Percentiles rank a stretch among this genome's conserved stretches.
These are phyloP conservation scores for Beauveria bassiana DNA, from an alignment of 2,329 filamentous ascomycete genomes.

Conservation along the genomic window DNA sequence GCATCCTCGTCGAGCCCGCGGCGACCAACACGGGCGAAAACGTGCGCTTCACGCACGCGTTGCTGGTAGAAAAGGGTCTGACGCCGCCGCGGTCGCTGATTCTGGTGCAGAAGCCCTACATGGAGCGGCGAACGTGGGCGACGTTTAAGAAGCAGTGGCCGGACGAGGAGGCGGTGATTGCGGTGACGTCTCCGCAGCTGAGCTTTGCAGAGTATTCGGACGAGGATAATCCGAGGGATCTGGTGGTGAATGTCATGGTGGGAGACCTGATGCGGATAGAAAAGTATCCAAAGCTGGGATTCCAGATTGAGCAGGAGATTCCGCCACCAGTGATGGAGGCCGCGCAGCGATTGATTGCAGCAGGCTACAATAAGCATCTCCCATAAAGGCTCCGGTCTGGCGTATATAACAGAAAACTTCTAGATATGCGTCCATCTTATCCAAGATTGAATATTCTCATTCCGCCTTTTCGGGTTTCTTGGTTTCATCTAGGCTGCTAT, in stretches of 20 bases:
- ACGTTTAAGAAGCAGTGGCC: constrained; percentile 41
- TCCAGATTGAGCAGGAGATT: constrained; percentile 36
- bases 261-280: constrained; percentile 36
- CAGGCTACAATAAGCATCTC: constrained; percentile 31
- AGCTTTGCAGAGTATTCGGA: constrained; percentile 34
- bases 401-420: background rate
- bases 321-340: constrained; percentile 35
- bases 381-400: constrained; percentile 18
- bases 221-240: constrained; percentile 30
- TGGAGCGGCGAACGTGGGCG: constrained; percentile 38
- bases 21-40: constrained; percentile 41
- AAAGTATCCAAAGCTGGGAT: constrained; percentile 35
- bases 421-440: background rate
- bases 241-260: constrained; percentile 37
- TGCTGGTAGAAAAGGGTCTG: constrained; percentile 24
- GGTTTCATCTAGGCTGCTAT: background rate
- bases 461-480: background rate
- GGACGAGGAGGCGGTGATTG: constrained; percentile 23
- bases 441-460: background rate
- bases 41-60: constrained; percentile 33
- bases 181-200: constrained; percentile 33
- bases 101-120: constrained; percentile 41
- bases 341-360: constrained; percentile 30
- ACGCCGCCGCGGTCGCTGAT: constrained; percentile 25
- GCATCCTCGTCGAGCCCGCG: constrained; percentile 30